Evolutionary conservation across 208 protist genomes (phyloP).

Genomic region (Plasmodiophora brassicae): DNA sequence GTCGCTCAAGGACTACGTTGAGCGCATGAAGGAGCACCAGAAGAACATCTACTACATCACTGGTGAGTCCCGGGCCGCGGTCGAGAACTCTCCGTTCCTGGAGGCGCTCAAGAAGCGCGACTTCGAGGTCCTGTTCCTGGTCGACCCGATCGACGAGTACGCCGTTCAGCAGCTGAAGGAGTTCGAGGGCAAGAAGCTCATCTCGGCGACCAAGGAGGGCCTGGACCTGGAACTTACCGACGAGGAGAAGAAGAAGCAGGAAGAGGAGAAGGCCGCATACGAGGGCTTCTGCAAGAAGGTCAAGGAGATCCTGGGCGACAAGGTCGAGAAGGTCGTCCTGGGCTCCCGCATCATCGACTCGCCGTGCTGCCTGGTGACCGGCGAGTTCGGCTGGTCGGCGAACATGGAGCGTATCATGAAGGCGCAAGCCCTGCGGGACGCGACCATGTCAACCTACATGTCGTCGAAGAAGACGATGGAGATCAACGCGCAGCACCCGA

Average conservation of each 20-base stretch:
- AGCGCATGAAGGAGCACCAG: conserved; percentile 90
- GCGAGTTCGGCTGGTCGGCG: conserved; percentile 95
- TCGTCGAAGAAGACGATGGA: conserved; percentile 96
- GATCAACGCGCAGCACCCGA: conserved; percentile 92
- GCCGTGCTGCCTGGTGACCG: conserved; percentile 94
- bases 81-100: conserved; percentile 89
- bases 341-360: conserved; percentile 86
- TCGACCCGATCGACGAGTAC: conserved; percentile 97
- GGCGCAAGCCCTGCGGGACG: conserved; percentile 94
- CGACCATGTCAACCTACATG: conserved; percentile 91
- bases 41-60: conserved; percentile 98
- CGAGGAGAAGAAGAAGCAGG: conserved; percentile 90
- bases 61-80: conserved; percentile 78
- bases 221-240: conserved; percentile 88
- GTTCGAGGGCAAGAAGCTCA: conserved; percentile 94
- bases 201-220: conserved; percentile 97
- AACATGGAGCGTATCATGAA: conserved; percentile 99
- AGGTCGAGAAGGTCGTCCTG: conserved; percentile 95
- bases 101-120: conserved; percentile 80
- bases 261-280: conserved; percentile 84
- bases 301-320: conserved; percentile 97
- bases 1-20: conserved; percentile 52
- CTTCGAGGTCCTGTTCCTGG: conserved; percentile 93
- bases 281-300: conserved; percentile 90
- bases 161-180: conserved; percentile 92